phyloP scores from a whole-genome alignment of 2,329 filamentous ascomycete species.

The Aspergillus neoniger region DNA sequence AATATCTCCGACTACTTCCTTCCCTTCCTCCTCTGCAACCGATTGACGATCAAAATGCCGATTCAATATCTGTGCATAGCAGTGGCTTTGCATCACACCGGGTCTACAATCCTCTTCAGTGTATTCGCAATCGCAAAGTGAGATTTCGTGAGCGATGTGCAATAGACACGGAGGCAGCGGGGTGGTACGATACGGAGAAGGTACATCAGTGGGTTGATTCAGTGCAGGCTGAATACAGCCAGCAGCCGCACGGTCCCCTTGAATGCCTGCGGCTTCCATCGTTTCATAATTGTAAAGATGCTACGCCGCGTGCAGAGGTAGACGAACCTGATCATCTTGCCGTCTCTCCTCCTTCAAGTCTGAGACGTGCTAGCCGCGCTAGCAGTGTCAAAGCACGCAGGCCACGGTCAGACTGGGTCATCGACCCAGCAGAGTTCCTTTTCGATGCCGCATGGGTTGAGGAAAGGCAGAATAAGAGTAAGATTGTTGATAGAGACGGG shows the following conservation, averaged over 20 bases:
- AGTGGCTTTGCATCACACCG: constrained; percentile 59
- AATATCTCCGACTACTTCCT: constrained; percentile 80
- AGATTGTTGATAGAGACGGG: constrained; percentile 79
- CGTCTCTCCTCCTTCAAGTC: constrained; percentile 42
- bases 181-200: constrained; percentile 71
- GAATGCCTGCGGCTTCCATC: constrained; percentile 48
- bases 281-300: constrained; percentile 34
- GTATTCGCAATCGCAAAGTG: constrained; percentile 85
- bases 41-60: constrained; percentile 13
- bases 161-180: constrained; percentile 73
- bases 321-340: constrained; percentile 30
- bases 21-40: constrained; percentile 65
- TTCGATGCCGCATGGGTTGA: constrained; percentile 92
- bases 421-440: constrained; percentile 80
- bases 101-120: constrained; percentile 87
- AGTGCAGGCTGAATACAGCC: constrained; percentile 55
- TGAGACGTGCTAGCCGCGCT: constrained; percentile 45
- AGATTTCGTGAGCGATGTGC: constrained; percentile 73
- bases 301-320: constrained; percentile 18
- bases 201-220: constrained; percentile 78
- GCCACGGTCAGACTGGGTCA: constrained; percentile 80
- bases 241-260: constrained; percentile 49
- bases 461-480: constrained; percentile 73
- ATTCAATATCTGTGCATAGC: constrained; percentile 25
- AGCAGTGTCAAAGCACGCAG: constrained; percentile 63